Conservation (phyloP, 192 early-diverging fungal genomes). For the Backusella macrospora region DNA sequence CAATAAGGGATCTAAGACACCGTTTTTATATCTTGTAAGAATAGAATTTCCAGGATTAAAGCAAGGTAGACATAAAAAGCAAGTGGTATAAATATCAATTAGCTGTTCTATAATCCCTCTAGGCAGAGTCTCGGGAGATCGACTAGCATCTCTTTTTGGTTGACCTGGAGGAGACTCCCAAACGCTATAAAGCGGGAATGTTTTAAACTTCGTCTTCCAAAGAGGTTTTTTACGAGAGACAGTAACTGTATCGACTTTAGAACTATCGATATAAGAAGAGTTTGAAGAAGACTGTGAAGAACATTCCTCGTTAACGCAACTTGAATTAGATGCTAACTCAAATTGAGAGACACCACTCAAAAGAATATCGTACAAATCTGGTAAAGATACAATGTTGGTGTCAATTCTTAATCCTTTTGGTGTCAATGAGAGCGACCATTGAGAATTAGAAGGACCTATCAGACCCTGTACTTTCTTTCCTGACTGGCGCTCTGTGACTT, state of each 20-base stretch:
- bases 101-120: conserved; percentile 21
- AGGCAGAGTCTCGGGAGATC: neutral
- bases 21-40: conserved; percentile 15
- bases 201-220: conserved; percentile 3
- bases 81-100: conserved; percentile 33
- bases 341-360: conserved; percentile 27
- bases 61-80: conserved; percentile 35
- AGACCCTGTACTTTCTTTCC: neutral
- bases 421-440: conserved; percentile 34
- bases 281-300: conserved; percentile 6
- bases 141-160: conserved; percentile 10
- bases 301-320: neutral
- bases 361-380: conserved; percentile 35
- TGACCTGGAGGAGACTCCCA: conserved; percentile 27
- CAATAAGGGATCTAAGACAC: conserved; percentile 26
- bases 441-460: neutral
- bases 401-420: conserved; percentile 31
- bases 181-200: conserved; percentile 40
- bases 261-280: neutral
- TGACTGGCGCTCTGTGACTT: neutral
- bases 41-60: conserved; percentile 25
- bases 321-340: neutral
- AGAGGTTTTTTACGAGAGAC: neutral
- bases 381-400: conserved; percentile 35
- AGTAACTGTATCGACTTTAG: neutral